Percentiles rank a stretch among this genome's conserved stretches.
phyloP scores from a whole-genome alignment of 176 grass and related monocot genomes.

The Secale cereale region DNA sequence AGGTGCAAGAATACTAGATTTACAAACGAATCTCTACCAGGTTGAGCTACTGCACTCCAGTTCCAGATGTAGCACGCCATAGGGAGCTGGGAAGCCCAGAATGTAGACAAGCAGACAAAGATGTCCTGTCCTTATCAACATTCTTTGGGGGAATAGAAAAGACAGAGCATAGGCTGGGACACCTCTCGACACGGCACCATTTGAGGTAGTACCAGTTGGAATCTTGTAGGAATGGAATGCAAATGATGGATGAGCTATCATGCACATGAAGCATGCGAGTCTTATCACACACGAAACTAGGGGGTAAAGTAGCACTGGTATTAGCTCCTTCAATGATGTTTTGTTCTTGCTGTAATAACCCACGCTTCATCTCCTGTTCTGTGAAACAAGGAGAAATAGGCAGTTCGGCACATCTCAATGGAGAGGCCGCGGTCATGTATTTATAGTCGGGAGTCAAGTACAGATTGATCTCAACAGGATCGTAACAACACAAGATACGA shows the following conservation, averaged over 20 bases:
- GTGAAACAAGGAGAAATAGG: too few relatives aligned
- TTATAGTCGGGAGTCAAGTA: too few relatives aligned
- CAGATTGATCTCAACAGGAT: too few relatives aligned
- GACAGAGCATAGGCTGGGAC: not conserved
- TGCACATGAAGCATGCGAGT: not conserved
- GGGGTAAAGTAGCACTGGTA: too few relatives aligned
- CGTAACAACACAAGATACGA: too few relatives aligned
- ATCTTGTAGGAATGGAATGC: not conserved
- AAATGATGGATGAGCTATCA: not conserved
- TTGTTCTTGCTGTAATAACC: not conserved
- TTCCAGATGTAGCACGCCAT: not conserved
- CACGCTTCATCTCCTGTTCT: not conserved
- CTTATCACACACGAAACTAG: too few relatives aligned
- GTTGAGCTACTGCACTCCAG: rapidly evolving
- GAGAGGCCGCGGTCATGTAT: too few relatives aligned
- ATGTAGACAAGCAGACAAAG: rapidly evolving
- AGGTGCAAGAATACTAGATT: not conserved
- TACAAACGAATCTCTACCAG: rapidly evolving
- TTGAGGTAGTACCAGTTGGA: rapidly evolving
- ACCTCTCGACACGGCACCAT: conserved; percentile 11
- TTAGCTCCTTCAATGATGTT: not conserved
- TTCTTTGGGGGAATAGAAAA: not conserved
- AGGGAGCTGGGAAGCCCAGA: not conserved
- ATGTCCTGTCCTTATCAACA: too few relatives aligned
- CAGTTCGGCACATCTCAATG: too few relatives aligned